Percentiles rank a stretch among this genome's conserved stretches.
Conservation (phyloP, 805 yeast genomes). For the Candida easanensis region DNA sequence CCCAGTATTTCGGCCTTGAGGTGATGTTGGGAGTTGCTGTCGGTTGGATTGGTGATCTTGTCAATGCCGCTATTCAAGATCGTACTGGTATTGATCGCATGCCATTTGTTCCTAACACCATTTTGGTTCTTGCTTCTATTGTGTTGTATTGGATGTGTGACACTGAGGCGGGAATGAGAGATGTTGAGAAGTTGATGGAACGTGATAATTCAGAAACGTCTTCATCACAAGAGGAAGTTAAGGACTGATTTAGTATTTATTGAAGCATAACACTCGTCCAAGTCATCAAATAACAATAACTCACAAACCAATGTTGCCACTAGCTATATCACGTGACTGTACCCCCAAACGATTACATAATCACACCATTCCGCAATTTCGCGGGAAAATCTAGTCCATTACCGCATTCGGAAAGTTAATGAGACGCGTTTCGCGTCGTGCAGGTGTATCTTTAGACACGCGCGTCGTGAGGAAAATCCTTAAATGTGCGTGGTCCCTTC, state of each 20-base stretch:
- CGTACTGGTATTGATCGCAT: slow-evolving; percentile 35
- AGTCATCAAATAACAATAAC: too few species aligned
- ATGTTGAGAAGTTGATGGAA: slow-evolving; percentile 15
- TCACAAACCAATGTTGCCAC: too few species aligned
- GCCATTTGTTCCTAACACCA: slow-evolving; percentile 37
- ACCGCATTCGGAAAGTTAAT: slow-evolving; percentile 14
- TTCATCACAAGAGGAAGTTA: not conserved
- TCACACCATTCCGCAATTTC: not conserved
- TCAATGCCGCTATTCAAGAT: slow-evolving; percentile 39
- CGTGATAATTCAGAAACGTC: not conserved
- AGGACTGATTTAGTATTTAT: not conserved
- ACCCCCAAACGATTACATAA: too few species aligned
- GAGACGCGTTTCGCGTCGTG: slow-evolving; percentile 7
- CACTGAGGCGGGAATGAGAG: slow-evolving; percentile 32
- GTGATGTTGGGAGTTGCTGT: slow-evolving; percentile 39
- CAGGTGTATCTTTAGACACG: slow-evolving; percentile 1
- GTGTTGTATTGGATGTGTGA: slow-evolving; percentile 30
- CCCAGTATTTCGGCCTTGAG: slow-evolving; percentile 41
- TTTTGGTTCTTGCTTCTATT: slow-evolving; percentile 30
- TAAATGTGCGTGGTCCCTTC: not conserved
- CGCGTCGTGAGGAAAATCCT: slow-evolving; percentile 1
- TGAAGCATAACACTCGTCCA: too few species aligned
- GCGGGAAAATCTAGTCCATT: slow-evolving; percentile 6
- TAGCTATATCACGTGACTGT: too few species aligned
- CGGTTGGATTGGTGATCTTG: slow-evolving; percentile 40